These are phyloP conservation scores for Nicotiana benthamiana DNA, from an alignment of 257 asterid species.

Conservation along the genomic window DNA sequence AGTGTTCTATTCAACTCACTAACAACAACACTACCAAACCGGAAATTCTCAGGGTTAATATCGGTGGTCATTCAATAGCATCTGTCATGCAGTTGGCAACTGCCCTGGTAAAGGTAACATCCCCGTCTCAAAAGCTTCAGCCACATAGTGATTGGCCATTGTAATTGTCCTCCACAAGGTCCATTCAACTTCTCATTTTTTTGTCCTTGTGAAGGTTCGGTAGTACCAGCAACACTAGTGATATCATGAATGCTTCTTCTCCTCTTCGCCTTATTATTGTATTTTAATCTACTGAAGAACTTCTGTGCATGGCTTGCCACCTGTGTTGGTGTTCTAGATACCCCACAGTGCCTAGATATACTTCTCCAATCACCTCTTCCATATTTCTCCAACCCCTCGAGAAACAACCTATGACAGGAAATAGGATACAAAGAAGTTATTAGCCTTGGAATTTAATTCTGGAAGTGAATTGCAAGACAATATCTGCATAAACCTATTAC, in stretches of 20 bases:
- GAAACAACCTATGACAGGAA: not conserved
- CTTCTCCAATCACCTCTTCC: not conserved
- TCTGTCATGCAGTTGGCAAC: not conserved
- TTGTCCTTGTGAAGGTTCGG: not conserved
- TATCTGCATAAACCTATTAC: not conserved
- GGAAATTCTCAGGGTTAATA: not conserved
- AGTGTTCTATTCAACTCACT: not conserved
- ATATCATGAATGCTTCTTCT: not conserved
- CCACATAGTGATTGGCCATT: not conserved
- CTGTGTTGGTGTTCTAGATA: not conserved
- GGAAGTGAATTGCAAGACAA: not conserved
- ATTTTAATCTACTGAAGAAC: not conserved
- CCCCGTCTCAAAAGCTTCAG: not conserved
- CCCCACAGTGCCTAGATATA: not conserved
- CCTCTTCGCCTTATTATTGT: not conserved
- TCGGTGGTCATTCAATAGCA: not conserved
- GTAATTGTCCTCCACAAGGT: not conserved
- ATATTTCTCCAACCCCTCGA: not conserved
- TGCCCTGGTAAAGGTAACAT: not conserved
- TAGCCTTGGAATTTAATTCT: not conserved
- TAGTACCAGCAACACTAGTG: not conserved
- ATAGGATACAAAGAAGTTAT: not conserved
- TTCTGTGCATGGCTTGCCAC: not conserved
- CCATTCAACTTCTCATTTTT: not conserved
- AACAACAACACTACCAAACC: not conserved